Base-by-base conservation (phyloP, 192 early-diverging fungal genomes). In the Backusella morwellensis region DNA sequence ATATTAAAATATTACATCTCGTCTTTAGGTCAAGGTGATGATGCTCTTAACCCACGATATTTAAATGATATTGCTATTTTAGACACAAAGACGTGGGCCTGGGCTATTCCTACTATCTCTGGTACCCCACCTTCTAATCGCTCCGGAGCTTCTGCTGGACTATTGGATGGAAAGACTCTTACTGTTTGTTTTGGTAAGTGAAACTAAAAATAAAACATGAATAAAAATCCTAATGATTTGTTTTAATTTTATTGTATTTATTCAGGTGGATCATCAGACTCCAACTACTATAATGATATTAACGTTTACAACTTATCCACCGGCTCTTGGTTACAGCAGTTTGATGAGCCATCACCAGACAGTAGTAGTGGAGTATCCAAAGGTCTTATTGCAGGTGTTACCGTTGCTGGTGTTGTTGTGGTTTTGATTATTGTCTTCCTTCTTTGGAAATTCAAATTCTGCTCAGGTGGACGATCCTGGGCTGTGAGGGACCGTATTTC, bases 141-240 rank as follows among this genome's bases (percentile, higher is more conserved):
- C n/a, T 70, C 80, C 14, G 75, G 54, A 63, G 77, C 80, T 44
- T 63, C 68, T 4, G 73, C 59, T 75, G 77, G 47, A 41, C 38
- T 78, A 26, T 71, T 78, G 9, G 68, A 82, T 38, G 70, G 63
- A 23, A 69, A 75, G 19, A 68, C 70, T 29, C 40, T 82, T 34
- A 78, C 77, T 32, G 68, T 77, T 68, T 63, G 68, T 12, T 78
- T 82, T 77, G 80, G 79, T 81, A 76, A 75, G 21, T 41, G 14
- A 41, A 19, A 71, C 32, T n/a, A 38, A 38, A 66, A 29, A 56
- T 66, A n/a, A 73, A 41, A 34, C 29, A 6, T 35, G 15, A 56
- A 21, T n/a, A 40, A 40, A 40, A 29, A 14, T n/a, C 4, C 77
- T 12, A 34, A n/a, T n/a, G 5, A 32, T 34, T 66, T 12, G 11